phyloP scores from a whole-genome alignment of 177 flowering plant species.

The Vitis hybrid region DNA sequence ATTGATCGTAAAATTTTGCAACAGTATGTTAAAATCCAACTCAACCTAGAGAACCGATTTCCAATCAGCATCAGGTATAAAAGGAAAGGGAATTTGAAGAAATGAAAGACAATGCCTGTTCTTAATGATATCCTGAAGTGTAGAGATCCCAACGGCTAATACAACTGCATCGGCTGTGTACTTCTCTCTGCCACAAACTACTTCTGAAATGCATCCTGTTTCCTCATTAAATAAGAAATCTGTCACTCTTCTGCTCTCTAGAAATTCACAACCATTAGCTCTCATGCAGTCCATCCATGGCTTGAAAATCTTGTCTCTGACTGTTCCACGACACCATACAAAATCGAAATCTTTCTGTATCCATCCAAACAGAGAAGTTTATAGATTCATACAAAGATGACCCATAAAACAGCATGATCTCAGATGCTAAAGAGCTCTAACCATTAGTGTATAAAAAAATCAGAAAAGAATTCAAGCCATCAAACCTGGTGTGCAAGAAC shows the following conservation, averaged over 20 bases:
- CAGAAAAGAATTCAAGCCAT: background rate
- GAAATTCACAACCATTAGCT: conserved; percentile 45
- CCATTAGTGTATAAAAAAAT: background rate
- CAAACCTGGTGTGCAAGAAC: conserved; percentile 64
- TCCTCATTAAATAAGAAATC: conserved; percentile 48
- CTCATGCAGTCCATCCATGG: conserved; percentile 59
- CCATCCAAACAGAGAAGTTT: conserved; percentile 9
- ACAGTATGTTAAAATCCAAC: background rate
- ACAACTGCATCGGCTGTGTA: conserved; percentile 55
- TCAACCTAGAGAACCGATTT: background rate
- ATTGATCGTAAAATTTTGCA: background rate
- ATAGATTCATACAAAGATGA: background rate
- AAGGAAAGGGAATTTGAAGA: background rate
- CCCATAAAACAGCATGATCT: background rate
- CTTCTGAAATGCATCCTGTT: conserved; percentile 48
- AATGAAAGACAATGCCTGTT: conserved; percentile 30
- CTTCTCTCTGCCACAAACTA: conserved; percentile 45
- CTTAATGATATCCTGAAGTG: conserved; percentile 45
- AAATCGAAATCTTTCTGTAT: conserved; percentile 56
- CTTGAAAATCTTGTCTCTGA: conserved; percentile 47
- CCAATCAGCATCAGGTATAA: background rate
- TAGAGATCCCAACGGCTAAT: conserved; percentile 57
- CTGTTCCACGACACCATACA: conserved; percentile 52
- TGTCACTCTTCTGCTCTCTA: conserved; percentile 41
- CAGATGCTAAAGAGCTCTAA: background rate